Conservation (phyloP, 805 yeast genomes). For the Cyberlindnera amylophila region DNA sequence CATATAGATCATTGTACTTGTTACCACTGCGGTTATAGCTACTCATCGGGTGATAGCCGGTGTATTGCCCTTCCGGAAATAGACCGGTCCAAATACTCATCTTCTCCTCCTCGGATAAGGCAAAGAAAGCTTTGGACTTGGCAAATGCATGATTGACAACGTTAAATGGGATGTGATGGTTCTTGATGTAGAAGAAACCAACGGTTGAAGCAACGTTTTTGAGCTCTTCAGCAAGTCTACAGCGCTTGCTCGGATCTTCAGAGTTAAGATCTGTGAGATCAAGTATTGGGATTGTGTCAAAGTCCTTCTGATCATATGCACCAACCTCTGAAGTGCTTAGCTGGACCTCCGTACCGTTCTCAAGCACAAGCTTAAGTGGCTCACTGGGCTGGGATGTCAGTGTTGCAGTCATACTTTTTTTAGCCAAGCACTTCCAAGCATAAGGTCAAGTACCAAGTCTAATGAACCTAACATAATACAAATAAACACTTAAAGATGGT, state of each 20-base stretch:
- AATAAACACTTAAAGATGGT: too few species aligned
- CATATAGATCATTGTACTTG: conserved; percentile 29
- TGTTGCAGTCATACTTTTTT: too few species aligned
- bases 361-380: too few species aligned
- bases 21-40: conserved; percentile 19
- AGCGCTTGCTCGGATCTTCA: conserved; percentile 12
- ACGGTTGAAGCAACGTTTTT: conserved; percentile 24
- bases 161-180: conserved; percentile 29
- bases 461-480: too few species aligned
- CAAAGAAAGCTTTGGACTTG: conserved; percentile 27
- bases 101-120: conserved; percentile 24
- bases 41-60: conserved; percentile 25
- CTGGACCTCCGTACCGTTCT: conserved; percentile 13
- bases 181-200: conserved; percentile 31
- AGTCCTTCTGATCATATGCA: conserved; percentile 4
- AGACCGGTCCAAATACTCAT: conserved; percentile 26
- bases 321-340: conserved; percentile 9
- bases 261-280: conserved; percentile 7
- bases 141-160: conserved; percentile 22
- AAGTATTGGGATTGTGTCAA: conserved; percentile 10
- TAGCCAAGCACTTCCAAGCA: too few species aligned
- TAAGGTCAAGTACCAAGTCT: too few species aligned
- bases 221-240: conserved; percentile 20
- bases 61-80: conserved; percentile 22
- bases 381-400: too few species aligned